Conservation (phyloP, 2,329 filamentous ascomycete species). For the Diaporthe sp. region DNA sequence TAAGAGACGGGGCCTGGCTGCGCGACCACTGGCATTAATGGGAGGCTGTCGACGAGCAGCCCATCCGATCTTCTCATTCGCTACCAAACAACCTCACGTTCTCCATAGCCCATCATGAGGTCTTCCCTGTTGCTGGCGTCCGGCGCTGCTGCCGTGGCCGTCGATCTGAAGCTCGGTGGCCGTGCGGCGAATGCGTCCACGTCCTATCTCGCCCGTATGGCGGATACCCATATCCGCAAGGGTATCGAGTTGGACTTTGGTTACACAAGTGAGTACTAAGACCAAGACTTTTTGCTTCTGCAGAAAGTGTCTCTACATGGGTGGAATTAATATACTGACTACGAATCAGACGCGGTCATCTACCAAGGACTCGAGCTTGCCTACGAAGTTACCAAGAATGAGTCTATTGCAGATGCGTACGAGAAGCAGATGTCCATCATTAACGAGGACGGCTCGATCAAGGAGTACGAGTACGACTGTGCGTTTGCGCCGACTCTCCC, state of each 20-base stretch:
- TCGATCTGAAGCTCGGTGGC: slow-evolving; percentile 79
- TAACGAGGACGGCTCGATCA: slow-evolving; percentile 54
- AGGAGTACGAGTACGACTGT: slow-evolving; percentile 54
- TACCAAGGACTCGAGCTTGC: slow-evolving; percentile 56
- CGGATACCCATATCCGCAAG: slow-evolving; percentile 54
- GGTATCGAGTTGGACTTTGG: slow-evolving; percentile 49
- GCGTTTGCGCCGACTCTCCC: not conserved
- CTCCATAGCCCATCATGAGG: slow-evolving; percentile 25
- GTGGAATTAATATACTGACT: not conserved
- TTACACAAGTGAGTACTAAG: slow-evolving; percentile 47
- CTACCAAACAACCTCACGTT: slow-evolving; percentile 24
- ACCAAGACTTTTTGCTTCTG: not conserved
- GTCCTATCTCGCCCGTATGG: slow-evolving; percentile 59
- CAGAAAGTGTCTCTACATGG: not conserved
- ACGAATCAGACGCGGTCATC: slow-evolving; percentile 49
- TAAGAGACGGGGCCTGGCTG: slow-evolving; percentile 23
- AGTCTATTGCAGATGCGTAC: slow-evolving; percentile 52
- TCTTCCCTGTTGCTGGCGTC: slow-evolving; percentile 26
- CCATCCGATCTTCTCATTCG: slow-evolving; percentile 32
- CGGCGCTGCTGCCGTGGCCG: slow-evolving; percentile 76
- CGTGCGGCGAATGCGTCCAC: slow-evolving; percentile 77
- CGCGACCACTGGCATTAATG: not conserved
- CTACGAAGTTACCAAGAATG: slow-evolving; percentile 53
- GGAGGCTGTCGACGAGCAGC: not conserved
- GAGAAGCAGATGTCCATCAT: slow-evolving; percentile 55